Evolutionary conservation across 306 rosid genomes (phyloP).

Genomic region (Sesbania bispinosa): DNA sequence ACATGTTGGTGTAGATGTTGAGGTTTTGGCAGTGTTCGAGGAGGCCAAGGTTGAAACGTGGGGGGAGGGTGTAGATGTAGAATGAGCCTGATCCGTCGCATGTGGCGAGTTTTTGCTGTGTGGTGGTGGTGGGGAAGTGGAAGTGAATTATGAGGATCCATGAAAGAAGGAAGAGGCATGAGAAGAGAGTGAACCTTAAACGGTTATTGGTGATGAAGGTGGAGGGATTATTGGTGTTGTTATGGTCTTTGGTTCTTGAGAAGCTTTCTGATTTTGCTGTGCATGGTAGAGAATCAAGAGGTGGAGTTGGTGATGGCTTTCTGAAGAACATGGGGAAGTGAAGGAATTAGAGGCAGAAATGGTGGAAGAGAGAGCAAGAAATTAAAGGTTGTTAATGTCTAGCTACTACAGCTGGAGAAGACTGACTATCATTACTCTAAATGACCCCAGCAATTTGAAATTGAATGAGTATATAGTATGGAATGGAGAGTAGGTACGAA

Average conservation of each 20-base stretch:
- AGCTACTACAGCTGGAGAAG: not conserved
- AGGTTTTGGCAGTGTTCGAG: constrained; percentile 53
- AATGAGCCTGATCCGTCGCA: constrained; percentile 40
- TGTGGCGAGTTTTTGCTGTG: not conserved
- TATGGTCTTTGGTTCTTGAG: constrained; percentile 34
- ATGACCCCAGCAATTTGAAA: not conserved
- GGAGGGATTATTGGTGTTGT: not conserved
- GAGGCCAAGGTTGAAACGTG: constrained; percentile 62
- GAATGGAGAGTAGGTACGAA: not conserved
- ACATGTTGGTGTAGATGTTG: constrained; percentile 80
- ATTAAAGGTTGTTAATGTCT: not conserved
- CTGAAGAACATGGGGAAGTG: constrained; percentile 58
- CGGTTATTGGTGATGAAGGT: not conserved
- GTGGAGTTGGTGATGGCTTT: constrained; percentile 40
- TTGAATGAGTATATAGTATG: not conserved
- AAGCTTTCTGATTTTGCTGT: constrained; percentile 23
- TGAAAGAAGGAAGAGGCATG: constrained; percentile 38
- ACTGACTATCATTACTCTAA: not conserved
- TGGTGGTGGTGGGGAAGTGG: constrained; percentile 8
- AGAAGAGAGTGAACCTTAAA: constrained; percentile 17
- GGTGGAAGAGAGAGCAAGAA: not conserved
- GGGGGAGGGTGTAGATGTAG: constrained; percentile 61
- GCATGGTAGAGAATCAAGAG: constrained; percentile 22
- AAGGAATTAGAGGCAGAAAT: not conserved
- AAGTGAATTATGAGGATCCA: constrained; percentile 43